Evolutionary conservation across 768 basidiomycete genomes (phyloP), one percentile per base, ranked within the genome.

Genomic region (Sutorius australiensis): DNA sequence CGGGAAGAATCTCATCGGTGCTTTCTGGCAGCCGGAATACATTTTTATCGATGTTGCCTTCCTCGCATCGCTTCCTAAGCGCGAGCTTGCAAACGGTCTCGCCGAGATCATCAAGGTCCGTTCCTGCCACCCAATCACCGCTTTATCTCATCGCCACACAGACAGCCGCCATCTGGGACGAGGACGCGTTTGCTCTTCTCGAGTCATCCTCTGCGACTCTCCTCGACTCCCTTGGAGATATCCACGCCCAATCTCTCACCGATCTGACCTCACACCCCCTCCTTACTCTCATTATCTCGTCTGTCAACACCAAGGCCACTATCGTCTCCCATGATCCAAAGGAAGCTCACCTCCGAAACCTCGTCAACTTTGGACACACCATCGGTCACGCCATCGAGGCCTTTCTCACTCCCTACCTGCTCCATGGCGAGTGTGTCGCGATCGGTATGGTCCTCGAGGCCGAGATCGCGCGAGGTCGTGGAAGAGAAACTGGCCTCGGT

Each of bases 91-190:
- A n/a, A 98, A 98, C 64, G 95, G 97, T 34, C 95, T 99, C 89
- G 95, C 97, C 0, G 95, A 99, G 69, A 88, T 98, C 3, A 86
- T 98, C 67, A 99, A 99, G 82, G 94, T 92, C 51, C 54, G 77
- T 69, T 11, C 19, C 34, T 10, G 30, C 41, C 46, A 32, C 32
- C n/a, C 31, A 36, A 40, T 54, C 38, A 0, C 55, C 36, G 8
- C 50, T 5, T 1, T 3, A 13, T 17, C 53, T 64, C 30, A 60
- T 27, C 17, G 21, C 13, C 38, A 14, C 47, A 7, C 66, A 95
- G 95, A 99, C 97, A 24, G 95, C 97, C 6, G 97, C 95, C n/a
- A 98, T 98, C 64, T 98, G 95, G 95, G 84, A 92, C 69, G 94
- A 92, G 62, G 71, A 75, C 57, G 92, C 95, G 63, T 99, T 99